Evolutionary conservation across 139 green algal species (phyloP).

Genomic region (Chlamydomonas schloesseri): DNA sequence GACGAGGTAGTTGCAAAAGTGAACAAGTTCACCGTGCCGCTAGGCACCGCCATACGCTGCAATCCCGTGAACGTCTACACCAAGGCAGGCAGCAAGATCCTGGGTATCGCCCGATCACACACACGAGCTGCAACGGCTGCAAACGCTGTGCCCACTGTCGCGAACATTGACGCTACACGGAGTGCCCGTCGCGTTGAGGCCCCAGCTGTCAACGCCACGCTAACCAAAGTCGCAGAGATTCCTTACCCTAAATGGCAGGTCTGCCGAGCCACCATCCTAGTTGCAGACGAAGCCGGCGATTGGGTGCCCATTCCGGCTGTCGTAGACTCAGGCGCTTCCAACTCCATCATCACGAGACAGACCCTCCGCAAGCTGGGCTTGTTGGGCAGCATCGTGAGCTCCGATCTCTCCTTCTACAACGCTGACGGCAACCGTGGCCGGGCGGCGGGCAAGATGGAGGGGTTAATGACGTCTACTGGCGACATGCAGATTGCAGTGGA

Average conservation of each 20-base stretch:
- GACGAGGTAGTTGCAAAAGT: not conserved
- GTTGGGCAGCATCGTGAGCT: not conserved
- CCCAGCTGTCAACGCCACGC: no score
- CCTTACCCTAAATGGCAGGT: not conserved
- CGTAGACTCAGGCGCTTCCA: not conserved
- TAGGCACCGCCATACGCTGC: not conserved
- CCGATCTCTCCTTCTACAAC: not conserved
- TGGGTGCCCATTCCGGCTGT: not conserved
- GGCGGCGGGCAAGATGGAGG: not conserved
- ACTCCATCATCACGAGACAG: not conserved
- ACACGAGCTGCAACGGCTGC: not conserved
- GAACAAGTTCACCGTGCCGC: not conserved
- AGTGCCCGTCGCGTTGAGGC: not conserved
- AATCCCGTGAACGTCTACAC: not conserved
- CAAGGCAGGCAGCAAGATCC: not conserved
- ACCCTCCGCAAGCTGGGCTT: not conserved
- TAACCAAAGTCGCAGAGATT: no score
- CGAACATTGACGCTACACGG: no score
- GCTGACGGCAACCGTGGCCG: not conserved
- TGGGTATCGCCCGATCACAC: not conserved
- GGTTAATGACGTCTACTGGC: not conserved
- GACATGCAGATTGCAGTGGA: not conserved
- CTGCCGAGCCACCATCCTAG: not conserved
- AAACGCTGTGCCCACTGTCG: not conserved
- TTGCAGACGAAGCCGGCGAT: not conserved